Percentiles rank a stretch among this genome's conserved stretches.
These are phyloP conservation scores for Fusarium poae DNA, from an alignment of 2,329 filamentous ascomycete species.

Conservation along the genomic window DNA sequence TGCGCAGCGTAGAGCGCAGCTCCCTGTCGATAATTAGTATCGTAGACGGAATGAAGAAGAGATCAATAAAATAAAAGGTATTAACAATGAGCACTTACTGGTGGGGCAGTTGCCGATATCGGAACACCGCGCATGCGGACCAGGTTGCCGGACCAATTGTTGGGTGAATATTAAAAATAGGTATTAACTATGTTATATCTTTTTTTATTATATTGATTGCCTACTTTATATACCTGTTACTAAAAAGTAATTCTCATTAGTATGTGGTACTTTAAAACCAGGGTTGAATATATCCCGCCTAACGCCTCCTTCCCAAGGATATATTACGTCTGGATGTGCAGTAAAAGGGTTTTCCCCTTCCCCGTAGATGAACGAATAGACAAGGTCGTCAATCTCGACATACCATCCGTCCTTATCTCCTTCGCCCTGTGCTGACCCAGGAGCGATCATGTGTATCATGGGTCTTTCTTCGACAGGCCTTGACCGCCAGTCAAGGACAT, in stretches of 20 bases:
- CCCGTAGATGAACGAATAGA: background rate
- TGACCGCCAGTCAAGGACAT: constrained; percentile 7
- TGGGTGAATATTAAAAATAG: too few species aligned
- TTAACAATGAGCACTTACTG: too few species aligned
- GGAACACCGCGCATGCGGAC: too few species aligned
- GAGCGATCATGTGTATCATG: background rate
- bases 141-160: too few species aligned
- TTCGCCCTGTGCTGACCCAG: accelerated
- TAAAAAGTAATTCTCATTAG: background rate
- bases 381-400: background rate
- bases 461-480: background rate
- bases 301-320: background rate
- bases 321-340: background rate
- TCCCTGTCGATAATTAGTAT: too few species aligned
- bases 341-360: background rate
- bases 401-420: background rate
- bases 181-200: too few species aligned
- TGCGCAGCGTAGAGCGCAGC: too few species aligned
- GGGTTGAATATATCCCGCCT: background rate
- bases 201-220: too few species aligned
- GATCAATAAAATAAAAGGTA: too few species aligned
- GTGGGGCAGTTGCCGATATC: too few species aligned
- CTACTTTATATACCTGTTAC: background rate
- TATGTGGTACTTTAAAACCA: background rate
- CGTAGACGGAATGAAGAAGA: too few species aligned